Base-by-base conservation (phyloP, 441 rosid genomes). In the Brassica hybrid region DNA sequence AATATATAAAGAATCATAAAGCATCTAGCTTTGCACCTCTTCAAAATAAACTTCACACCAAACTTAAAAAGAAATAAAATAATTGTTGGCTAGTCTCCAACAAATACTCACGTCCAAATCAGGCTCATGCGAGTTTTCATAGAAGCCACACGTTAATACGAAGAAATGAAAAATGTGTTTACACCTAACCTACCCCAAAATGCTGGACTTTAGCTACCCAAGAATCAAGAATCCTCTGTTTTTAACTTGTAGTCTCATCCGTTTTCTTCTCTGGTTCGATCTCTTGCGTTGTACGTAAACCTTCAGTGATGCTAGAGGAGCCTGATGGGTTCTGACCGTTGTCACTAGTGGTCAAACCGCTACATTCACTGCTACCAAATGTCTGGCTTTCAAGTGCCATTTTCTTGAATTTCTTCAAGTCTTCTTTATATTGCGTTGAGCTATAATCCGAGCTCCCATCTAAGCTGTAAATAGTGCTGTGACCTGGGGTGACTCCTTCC, bases 371-470 rank as follows among this genome's bases (percentile, higher is more conserved):
- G 34, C 83, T 82, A 60, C 75, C 85, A 48, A 69, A 79, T 36
- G 88, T 94, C 32, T 80, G 84, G 6, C 62, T 68, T 18, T 67
- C 79, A 30, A 88, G 68, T 10, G 91, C 91, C 80, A 86, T 68
- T 75, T 83, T 85, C 76, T 81, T 73, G 80, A 84, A 81, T 58
- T 82, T 88, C 70, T 85, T 82, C 71, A 88, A 62, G 84, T 88
- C 90, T 69, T 88, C 87, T 56, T 72, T 82, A 84, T 86, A 89
- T 48, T 86, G 86, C 14, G 74, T 72, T 10, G 86, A 64, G 81
- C 81, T 83, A 58, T 87, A 87, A 73, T 89, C 88, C 3, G 83
- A 72, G 71, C 88, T 84, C 21, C 80, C 86, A 1, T 77, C 79
- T 10, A 86, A 83, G 57, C 86, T 38, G 63, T 78, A 83, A 2